phyloP scores from a whole-genome alignment of 2,329 filamentous ascomycete genomes.

The Tetracladium maxilliforme region DNA sequence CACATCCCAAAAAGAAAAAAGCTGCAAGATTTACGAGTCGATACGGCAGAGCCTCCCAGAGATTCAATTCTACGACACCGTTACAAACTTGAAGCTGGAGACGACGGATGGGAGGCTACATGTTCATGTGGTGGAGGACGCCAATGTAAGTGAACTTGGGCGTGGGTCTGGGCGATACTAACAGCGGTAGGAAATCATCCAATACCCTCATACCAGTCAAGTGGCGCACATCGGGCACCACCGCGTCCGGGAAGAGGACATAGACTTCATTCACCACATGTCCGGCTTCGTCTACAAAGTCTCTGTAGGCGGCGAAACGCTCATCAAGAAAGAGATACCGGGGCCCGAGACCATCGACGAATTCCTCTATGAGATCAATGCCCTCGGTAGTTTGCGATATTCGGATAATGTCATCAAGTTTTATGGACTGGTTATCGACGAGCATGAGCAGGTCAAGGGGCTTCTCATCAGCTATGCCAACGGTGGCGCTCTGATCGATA shows the following conservation, averaged over 20 bases:
- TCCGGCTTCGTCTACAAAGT: conserved; percentile 98
- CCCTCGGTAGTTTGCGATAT: conserved; percentile 61
- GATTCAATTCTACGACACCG: conserved; percentile 91
- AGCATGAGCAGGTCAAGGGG: conserved; percentile 66
- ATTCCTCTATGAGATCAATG: conserved; percentile 95
- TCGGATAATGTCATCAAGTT: conserved; percentile 73
- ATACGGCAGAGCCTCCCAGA: conserved; percentile 85
- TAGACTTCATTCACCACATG: conserved; percentile 81
- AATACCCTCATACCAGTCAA: conserved; percentile 60
- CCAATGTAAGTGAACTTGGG: too few species aligned
- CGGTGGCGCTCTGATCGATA: conserved; percentile 75
- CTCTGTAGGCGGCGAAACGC: conserved; percentile 45
- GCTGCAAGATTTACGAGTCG: conserved; percentile 80
- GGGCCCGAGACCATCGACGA: conserved; percentile 91
- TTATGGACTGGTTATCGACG: conserved; percentile 77
- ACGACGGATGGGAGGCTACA: conserved; percentile 79
- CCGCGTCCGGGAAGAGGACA: conserved; percentile 54
- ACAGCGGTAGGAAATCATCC: conserved; percentile 88
- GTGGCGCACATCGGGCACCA: conserved; percentile 58
- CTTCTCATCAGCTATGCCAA: conserved; percentile 80
- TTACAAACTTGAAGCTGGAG: conserved; percentile 89
- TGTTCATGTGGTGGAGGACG: conserved; percentile 95
- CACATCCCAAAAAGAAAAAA: conserved; percentile 83
- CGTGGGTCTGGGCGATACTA: conserved; percentile 10
- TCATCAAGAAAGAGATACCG: conserved; percentile 97